Percentiles rank a stretch among this genome's conserved stretches.
These are phyloP conservation scores for Aristolochia californica DNA, from an alignment of 164 flowering plant genomes.

Conservation along the genomic window DNA sequence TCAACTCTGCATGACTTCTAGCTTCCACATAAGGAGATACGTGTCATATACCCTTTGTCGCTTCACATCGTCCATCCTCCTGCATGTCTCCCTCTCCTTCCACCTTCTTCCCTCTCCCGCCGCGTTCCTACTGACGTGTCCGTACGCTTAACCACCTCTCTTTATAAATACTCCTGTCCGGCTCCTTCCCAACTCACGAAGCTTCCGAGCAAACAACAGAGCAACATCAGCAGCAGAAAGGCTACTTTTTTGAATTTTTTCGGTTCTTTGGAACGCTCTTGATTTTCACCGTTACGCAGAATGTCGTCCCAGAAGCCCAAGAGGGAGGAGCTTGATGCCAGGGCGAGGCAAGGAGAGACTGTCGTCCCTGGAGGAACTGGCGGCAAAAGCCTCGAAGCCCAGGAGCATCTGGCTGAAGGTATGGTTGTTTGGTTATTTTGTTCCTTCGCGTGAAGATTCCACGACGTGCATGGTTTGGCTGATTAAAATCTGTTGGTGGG, in stretches of 20 bases:
- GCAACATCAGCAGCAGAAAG: not conserved
- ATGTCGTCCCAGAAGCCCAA: not conserved
- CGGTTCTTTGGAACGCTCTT: not conserved
- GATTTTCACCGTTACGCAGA: not conserved
- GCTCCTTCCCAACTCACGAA: not conserved
- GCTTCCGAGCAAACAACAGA: not conserved
- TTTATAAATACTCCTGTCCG: not conserved
- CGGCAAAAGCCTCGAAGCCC: constrained; percentile 80
- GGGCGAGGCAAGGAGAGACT: constrained; percentile 69
- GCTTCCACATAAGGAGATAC: not conserved
- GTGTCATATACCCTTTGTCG: not conserved
- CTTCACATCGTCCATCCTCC: not conserved
- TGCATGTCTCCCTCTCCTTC: not conserved
- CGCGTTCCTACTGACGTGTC: constrained; percentile 4
- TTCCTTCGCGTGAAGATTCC: no score
- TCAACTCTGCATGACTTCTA: not conserved
- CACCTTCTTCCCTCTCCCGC: not conserved
- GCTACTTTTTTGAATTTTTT: not conserved
- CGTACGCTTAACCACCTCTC: not conserved
- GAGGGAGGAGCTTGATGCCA: constrained; percentile 38
- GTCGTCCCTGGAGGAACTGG: constrained; percentile 77
- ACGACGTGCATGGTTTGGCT: not conserved
- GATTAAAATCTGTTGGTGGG: not conserved
- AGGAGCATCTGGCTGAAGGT: constrained; percentile 80
- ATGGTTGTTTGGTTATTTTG: no score